Percentiles rank a stretch among this genome's conserved stretches.
These are phyloP conservation scores for Telfairia occidentalis DNA, from an alignment of 331 rosid genomes.

Conservation along the genomic window DNA sequence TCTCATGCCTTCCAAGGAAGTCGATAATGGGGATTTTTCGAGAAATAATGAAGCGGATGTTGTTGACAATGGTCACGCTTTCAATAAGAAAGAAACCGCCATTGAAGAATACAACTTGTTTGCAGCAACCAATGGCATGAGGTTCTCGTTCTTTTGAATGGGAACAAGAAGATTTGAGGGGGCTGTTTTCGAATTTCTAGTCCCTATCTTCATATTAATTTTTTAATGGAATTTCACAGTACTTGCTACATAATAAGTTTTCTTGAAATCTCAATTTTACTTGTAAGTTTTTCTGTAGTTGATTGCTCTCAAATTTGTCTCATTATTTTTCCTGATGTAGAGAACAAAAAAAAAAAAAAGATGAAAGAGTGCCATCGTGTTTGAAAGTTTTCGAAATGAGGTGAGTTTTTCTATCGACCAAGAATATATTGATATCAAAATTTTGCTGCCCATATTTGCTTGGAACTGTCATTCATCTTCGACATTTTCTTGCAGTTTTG, in stretches of 20 bases:
- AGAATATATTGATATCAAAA: constrained; percentile 1
- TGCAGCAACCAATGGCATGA: constrained; percentile 61
- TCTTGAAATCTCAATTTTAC: constrained; percentile 6
- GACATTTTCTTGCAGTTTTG: background rate
- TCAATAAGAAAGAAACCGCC: constrained; percentile 56
- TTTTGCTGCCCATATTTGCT: background rate
- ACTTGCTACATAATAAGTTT: constrained; percentile 4
- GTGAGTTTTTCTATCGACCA: background rate
- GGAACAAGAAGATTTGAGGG: background rate
- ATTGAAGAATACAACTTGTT: constrained; percentile 91
- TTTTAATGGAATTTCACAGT: constrained; percentile 2
- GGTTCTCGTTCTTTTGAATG: constrained; percentile 61
- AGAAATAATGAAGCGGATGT: constrained; percentile 32
- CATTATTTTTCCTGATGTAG: constrained; percentile 13
- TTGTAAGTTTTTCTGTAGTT: background rate
- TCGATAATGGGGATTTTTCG: constrained; percentile 27
- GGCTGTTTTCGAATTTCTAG: constrained; percentile 8
- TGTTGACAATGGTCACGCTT: constrained; percentile 34
- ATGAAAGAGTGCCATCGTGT: constrained; percentile 6
- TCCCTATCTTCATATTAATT: constrained; percentile 14
- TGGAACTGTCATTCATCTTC: background rate
- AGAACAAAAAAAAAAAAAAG: background rate
- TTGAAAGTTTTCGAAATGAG: constrained; percentile 9
- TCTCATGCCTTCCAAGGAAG: constrained; percentile 33
- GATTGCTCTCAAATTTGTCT: constrained; percentile 6